Conservation (phyloP, 169 alveolate species). For the Cryptosporidium bovis region DNA sequence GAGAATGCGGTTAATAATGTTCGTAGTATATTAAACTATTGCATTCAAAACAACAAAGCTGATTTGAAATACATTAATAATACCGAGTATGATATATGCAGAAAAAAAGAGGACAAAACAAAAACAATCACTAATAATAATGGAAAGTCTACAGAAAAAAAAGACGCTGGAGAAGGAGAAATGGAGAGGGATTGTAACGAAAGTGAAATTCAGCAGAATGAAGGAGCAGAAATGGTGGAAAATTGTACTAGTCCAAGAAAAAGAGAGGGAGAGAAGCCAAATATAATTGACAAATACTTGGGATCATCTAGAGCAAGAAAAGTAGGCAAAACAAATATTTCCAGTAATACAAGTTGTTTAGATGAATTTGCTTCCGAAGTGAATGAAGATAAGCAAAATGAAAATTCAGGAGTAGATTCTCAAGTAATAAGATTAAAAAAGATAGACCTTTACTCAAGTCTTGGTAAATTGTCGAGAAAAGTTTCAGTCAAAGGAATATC, state of each 20-base stretch:
- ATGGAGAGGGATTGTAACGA: too few relatives aligned
- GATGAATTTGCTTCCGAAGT: neutral
- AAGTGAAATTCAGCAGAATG: too few relatives aligned
- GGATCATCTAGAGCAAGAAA: too few relatives aligned
- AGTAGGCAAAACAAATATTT: too few relatives aligned
- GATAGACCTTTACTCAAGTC: too few relatives aligned
- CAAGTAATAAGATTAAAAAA: too few relatives aligned
- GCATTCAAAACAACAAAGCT: neutral
- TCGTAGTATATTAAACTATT: slow-evolving; percentile 25
- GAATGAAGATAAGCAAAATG: too few relatives aligned
- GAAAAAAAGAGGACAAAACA: neutral
- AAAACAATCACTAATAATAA: neutral
- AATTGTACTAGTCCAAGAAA: too few relatives aligned
- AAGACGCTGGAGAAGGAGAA: neutral
- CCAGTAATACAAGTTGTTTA: neutral
- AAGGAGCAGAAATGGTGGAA: too few relatives aligned
- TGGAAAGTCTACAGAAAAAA: neutral
- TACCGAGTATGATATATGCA: neutral
- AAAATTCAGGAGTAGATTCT: too few relatives aligned
- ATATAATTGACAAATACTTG: neutral
- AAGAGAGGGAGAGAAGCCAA: slow-evolving; percentile 14
- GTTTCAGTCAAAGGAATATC: slow-evolving; percentile 34
- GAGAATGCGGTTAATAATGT: slow-evolving; percentile 20
- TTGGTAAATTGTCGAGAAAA: slow-evolving; percentile 20
- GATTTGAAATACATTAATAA: too few relatives aligned